phyloP scores from a whole-genome alignment of 2,329 filamentous ascomycete species.

The Neoarthrinium moseri region DNA sequence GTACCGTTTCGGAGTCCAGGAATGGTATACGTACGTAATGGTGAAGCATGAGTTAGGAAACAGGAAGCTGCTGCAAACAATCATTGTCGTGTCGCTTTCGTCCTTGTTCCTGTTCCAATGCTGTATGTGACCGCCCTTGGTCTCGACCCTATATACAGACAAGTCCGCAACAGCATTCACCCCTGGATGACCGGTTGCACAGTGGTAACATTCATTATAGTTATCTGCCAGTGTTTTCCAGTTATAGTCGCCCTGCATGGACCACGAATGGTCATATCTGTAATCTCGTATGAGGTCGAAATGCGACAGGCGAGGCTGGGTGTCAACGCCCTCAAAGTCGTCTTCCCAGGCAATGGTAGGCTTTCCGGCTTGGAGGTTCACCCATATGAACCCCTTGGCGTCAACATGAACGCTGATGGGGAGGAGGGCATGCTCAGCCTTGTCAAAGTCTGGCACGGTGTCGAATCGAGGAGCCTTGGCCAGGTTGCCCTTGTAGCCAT shows the following conservation, averaged over 20 bases:
- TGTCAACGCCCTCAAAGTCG: background rate
- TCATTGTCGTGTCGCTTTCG: background rate
- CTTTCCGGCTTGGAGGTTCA: background rate
- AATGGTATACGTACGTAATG: background rate
- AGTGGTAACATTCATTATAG: background rate
- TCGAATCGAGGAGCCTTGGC: constrained; percentile 61
- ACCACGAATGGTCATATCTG: background rate
- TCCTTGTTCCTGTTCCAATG: background rate
- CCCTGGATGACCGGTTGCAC: background rate
- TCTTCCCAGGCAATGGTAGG: background rate
- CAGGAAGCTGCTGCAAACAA: background rate
- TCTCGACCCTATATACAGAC: background rate
- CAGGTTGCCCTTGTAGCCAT: constrained; percentile 54
- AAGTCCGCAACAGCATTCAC: background rate
- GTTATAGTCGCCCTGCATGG: background rate
- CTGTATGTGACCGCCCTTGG: constrained; percentile 1
- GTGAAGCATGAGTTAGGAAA: background rate
- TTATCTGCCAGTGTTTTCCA: background rate
- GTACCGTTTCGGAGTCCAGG: background rate
- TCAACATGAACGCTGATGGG: background rate
- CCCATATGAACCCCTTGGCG: background rate
- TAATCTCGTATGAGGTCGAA: background rate
- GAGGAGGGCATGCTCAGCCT: background rate
- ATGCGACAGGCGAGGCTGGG: background rate
- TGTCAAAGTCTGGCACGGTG: constrained; percentile 54